These are phyloP conservation scores for Candida buenavistaensis DNA, from an alignment of 1,139 yeast species.

Conservation along the genomic window DNA sequence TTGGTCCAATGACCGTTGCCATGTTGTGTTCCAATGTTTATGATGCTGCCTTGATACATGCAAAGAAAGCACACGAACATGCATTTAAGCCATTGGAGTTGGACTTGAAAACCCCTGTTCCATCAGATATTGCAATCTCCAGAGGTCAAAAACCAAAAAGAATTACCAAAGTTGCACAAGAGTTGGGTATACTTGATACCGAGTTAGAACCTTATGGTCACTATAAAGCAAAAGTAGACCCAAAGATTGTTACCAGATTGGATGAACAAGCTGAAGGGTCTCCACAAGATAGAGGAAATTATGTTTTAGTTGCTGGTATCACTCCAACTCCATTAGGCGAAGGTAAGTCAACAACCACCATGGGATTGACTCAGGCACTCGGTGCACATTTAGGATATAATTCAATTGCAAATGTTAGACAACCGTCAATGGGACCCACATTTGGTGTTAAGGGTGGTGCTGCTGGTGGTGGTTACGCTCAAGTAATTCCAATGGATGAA, in stretches of 20 bases:
- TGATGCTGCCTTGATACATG: slow-evolving; percentile 60
- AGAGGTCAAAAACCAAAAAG: slow-evolving; percentile 71
- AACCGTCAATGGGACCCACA: slow-evolving; percentile 87
- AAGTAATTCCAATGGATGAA: slow-evolving; percentile 87
- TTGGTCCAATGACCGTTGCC: slow-evolving; percentile 88
- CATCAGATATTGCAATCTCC: slow-evolving; percentile 75
- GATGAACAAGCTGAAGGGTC: slow-evolving; percentile 55
- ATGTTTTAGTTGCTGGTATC: slow-evolving; percentile 75
- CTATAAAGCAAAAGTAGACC: slow-evolving; percentile 71
- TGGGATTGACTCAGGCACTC: slow-evolving; percentile 77
- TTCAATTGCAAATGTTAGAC: slow-evolving; percentile 78
- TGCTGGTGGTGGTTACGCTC: slow-evolving; percentile 86
- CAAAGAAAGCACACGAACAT: slow-evolving; percentile 47
- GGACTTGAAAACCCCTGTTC: slow-evolving; percentile 57
- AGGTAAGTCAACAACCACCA: slow-evolving; percentile 79
- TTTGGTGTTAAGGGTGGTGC: slow-evolving; percentile 90
- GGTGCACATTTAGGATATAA: slow-evolving; percentile 72
- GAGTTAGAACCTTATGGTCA: slow-evolving; percentile 76
- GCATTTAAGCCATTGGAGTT: slow-evolving; percentile 51
- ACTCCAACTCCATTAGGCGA: slow-evolving; percentile 85
- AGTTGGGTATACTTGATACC: slow-evolving; percentile 58
- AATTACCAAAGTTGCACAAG: slow-evolving; percentile 61
- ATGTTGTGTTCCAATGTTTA: slow-evolving; percentile 73
- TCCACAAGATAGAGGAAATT: slow-evolving; percentile 50
- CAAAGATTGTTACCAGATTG: slow-evolving; percentile 55